Evolutionary conservation across 805 yeast species (phyloP).

Genomic region (Candida endomychidarum): DNA sequence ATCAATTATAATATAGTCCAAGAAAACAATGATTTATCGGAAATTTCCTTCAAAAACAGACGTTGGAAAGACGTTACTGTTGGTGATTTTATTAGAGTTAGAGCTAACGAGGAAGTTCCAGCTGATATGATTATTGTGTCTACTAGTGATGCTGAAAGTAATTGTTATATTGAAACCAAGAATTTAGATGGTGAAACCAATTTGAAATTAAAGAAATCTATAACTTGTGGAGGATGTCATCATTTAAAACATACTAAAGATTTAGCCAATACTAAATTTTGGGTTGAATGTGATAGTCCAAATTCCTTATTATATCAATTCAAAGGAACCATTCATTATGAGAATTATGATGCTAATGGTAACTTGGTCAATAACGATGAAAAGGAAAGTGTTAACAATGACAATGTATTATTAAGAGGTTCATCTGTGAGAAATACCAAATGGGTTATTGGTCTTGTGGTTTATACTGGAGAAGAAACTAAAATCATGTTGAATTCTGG

Average conservation of each 20-base stretch:
- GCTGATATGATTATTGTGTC: constrained; percentile 68
- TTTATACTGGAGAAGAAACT: constrained; percentile 75
- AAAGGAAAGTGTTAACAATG: constrained; percentile 58
- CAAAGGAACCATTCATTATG: constrained; percentile 64
- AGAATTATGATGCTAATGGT: constrained; percentile 33
- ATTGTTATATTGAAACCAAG: constrained; percentile 76
- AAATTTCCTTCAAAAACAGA: constrained; percentile 44
- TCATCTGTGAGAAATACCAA: constrained; percentile 70
- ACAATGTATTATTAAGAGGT: constrained; percentile 70
- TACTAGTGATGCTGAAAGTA: constrained; percentile 66
- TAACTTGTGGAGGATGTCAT: constrained; percentile 50
- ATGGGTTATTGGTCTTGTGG: constrained; percentile 72
- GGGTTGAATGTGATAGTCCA: constrained; percentile 75
- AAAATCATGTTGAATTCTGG: constrained; percentile 80
- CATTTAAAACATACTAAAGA: constrained; percentile 56
- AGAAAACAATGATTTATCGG: constrained; percentile 32
- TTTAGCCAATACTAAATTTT: constrained; percentile 54
- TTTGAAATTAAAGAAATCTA: constrained; percentile 56
- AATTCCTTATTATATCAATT: constrained; percentile 61
- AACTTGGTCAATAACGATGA: constrained; percentile 34
- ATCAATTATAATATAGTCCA: constrained; percentile 27
- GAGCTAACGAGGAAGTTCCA: constrained; percentile 76
- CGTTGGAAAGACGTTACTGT: constrained; percentile 71
- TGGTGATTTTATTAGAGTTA: constrained; percentile 71
- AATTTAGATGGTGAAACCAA: constrained; percentile 85